A percentile compares a stretch with the other conserved stretches of the same genome.
phyloP scores from a whole-genome alignment of 2,329 filamentous ascomycete genomes.

The Ceratocystis albifundus region DNA sequence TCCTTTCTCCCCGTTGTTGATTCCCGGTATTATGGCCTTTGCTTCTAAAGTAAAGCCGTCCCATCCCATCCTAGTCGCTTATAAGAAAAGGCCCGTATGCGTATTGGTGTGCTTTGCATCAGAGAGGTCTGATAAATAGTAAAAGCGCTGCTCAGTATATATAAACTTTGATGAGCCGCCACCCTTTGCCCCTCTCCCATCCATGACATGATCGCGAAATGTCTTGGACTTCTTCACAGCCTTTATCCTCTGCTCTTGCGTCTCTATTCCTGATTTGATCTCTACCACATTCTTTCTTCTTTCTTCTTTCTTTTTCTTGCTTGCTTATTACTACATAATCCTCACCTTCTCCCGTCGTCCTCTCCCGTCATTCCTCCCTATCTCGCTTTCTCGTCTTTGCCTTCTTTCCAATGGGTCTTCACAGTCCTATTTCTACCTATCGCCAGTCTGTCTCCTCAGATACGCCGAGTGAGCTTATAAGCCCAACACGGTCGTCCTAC shows the following conservation, averaged over 20 bases:
- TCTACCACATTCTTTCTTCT: not conserved
- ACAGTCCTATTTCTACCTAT: conserved; percentile 7
- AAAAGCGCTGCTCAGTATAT: conserved; percentile 1
- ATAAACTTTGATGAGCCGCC: conserved; percentile 3
- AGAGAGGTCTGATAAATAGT: not conserved
- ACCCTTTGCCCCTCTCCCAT: not conserved
- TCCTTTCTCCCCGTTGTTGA: conserved; percentile 2
- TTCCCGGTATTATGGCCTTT: conserved; percentile 10
- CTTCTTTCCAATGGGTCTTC: conserved; percentile 9
- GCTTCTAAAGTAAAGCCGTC: conserved; percentile 10
- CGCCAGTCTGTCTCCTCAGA: conserved; percentile 4
- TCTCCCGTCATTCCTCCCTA: not conserved
- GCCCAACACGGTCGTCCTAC: conserved; percentile 7
- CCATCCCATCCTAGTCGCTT: conserved; percentile 6
- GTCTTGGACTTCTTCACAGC: conserved; percentile 8
- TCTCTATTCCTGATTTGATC: not conserved
- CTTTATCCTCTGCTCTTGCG: not conserved
- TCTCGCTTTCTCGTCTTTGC: not conserved
- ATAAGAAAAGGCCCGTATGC: conserved; percentile 8
- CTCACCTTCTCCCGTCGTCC: not conserved
- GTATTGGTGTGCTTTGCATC: not conserved
- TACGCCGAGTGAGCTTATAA: conserved; percentile 2
- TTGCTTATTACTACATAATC: not conserved
- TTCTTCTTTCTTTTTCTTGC: not conserved
- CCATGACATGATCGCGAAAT: conserved; percentile 1